Base-by-base conservation (phyloP, 2,329 filamentous ascomycete species). In the Teratosphaeria destructans region DNA sequence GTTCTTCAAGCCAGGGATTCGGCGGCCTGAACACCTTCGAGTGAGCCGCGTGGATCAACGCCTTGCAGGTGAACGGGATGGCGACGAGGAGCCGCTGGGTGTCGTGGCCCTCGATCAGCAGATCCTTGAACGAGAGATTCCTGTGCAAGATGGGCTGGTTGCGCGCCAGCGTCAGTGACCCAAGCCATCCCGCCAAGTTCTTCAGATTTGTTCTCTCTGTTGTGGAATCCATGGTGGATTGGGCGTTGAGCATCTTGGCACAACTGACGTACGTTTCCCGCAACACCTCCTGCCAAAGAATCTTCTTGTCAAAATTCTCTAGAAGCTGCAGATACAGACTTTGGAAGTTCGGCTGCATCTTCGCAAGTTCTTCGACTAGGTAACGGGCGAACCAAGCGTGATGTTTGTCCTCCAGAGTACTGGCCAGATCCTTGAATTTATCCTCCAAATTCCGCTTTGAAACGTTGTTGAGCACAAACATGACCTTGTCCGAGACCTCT, bases 1-100 rank as follows among this genome's bases (percentile, higher is more conserved):
- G 94, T 68, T 99, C 94, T 89, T 96, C 95, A 53, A 96, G 75
- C 94, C 94, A 99, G 1, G 94, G 94, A 68, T 99, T 99, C 1
- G 94, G 94, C 11, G 93, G 92, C 60, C 86, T 88, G 77, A 99
- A 99, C 10, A 97, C 87, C 12, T 87, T 88, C 0, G 94, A 97
- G 56, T 85, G 83, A 43, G 85, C 85, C 23, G 91, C 92, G 71
- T 96, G 91, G 26, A 88, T 83, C 26, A 99, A 78, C 5, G 96
- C 90, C 75, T 96, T 97, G 82, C 94, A 99, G 57, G 95, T 94
- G 72, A 99, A 99, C 0, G 94, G 94, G 61, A 99, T 95, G 55
- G 94, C 93, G 47, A 97, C 85, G 47, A 96, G 83, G 34, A 99
- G 81, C 55, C 94, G 85, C 73, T 97, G 91, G 2, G 89, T 94